phyloP scores from a whole-genome alignment of 192 early-diverging fungal species.

The Hyaloraphidium curvatum region DNA sequence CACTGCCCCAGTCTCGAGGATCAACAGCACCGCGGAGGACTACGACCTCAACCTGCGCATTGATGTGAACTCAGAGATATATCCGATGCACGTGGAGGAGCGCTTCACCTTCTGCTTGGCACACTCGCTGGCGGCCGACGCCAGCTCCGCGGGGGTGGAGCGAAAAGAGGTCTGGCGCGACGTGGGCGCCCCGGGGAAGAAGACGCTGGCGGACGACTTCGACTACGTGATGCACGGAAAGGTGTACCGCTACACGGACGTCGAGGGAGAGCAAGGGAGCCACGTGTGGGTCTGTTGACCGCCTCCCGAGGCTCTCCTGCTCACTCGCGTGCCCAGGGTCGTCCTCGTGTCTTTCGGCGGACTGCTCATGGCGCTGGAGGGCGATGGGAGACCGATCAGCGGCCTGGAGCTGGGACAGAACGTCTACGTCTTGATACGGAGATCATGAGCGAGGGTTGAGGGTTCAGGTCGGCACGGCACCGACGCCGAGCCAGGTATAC shows the following conservation, averaged over 20 bases:
- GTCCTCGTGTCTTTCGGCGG: slow-evolving; percentile 86
- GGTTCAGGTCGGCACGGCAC: too few relatives aligned
- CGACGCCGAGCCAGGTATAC: too few relatives aligned
- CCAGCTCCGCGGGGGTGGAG: slow-evolving; percentile 1
- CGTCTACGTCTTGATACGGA: slow-evolving; percentile 72
- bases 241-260: slow-evolving; percentile 87
- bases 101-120: slow-evolving; percentile 70
- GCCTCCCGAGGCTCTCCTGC: neutral
- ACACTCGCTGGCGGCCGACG: slow-evolving; percentile 41
- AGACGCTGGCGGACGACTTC: slow-evolving; percentile 78
- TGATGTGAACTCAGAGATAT: slow-evolving; percentile 91
- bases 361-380: slow-evolving; percentile 72
- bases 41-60: slow-evolving; percentile 77
- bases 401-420: slow-evolving; percentile 73
- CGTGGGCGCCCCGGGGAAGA: slow-evolving; percentile 31
- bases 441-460: neutral
- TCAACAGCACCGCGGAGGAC: slow-evolving; percentile 60
- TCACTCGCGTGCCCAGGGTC: neutral
- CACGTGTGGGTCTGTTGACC: neutral
- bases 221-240: slow-evolving; percentile 99
- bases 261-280: slow-evolving; percentile 32
- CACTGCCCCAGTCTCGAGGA: slow-evolving; percentile 53
- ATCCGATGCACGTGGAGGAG: slow-evolving; percentile 65
- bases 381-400: slow-evolving; percentile 62
- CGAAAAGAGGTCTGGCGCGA: slow-evolving; percentile 51